Evolutionary conservation across 2,329 filamentous ascomycete species (phyloP), one percentile per base, ranked within the genome.

Genomic region (Arthroderma sp.): DNA sequence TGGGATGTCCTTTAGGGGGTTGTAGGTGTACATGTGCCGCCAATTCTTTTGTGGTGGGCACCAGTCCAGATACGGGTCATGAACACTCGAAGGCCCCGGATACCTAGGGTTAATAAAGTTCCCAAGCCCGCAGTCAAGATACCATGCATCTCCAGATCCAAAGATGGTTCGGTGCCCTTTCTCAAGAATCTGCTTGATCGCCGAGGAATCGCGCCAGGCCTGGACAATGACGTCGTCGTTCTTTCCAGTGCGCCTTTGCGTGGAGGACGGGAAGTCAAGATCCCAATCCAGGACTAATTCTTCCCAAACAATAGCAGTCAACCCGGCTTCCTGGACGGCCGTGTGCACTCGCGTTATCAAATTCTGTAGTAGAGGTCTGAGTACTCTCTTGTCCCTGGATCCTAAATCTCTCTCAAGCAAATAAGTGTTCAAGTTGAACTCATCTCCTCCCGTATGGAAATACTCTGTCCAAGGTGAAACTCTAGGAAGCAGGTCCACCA

Each of bases 401-500:
- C 71, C 62, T 33, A 94, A 78, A 1, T 77, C 82, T 4, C 80
- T 75, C 58, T 94, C 86, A 7, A 89, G 73, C 36, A 69, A 69
- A 57, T 86, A 88, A 43, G 80, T 76, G 55, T 88, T 81, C 49
- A 71, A 71, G 62, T 91, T 89, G 49, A 93, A 78, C 67, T 94
- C 87, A 56, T 94, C 87, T 44, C 87, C 87, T 38, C 87, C 87
- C 1, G 83, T 83, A 65, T 94, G 86, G 69, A 89, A 93, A 65
- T 89, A 77, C 5, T 77, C 67, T 2, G 81, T 72, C 61, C 85
- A 86, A 0, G 80, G 78, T 6, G 69, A 66, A 7, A 87, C 62
- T 29, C 85, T 73, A 9, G 86, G 86, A 43, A 93, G 67, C 27
- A 94, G 58, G 57, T 94, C 87, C n/a, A 72, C 71, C 54, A 86